Evolutionary conservation across 768 basidiomycete species (phyloP).

Genomic region (Mycena alexandri): DNA sequence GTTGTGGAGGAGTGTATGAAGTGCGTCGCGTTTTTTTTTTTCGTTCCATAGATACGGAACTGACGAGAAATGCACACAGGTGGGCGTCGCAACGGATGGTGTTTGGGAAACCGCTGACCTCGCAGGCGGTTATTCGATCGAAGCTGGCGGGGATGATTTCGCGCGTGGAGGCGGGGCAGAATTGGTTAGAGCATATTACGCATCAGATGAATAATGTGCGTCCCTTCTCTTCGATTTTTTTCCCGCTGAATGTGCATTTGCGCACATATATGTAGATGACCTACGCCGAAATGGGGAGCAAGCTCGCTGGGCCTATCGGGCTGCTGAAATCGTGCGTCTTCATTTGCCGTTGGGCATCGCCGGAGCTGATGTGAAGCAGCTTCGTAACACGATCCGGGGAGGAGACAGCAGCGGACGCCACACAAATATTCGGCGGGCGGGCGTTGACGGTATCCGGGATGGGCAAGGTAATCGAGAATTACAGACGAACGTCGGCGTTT

Average conservation of each 20-base stretch:
- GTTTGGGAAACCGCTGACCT: conserved; percentile 87
- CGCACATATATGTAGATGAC: conserved; percentile 70
- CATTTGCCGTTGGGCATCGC: too few relatives aligned
- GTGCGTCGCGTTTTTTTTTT: conserved; percentile 49
- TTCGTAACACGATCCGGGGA: conserved; percentile 76
- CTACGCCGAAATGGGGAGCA: conserved; percentile 86
- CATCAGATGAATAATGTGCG: conserved; percentile 92
- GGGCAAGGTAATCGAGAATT: conserved; percentile 88
- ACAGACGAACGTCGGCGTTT: conserved; percentile 85
- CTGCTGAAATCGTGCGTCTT: conserved; percentile 91
- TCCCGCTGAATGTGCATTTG: conserved; percentile 3
- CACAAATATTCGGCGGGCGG: conserved; percentile 91
- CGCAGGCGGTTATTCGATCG: conserved; percentile 88
- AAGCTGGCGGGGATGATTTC: conserved; percentile 94
- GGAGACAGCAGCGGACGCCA: conserved; percentile 84
- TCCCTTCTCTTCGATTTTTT: conserved; percentile 17
- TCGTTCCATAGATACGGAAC: not conserved
- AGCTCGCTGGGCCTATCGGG: conserved; percentile 90
- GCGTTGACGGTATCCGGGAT: conserved; percentile 89
- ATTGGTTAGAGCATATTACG: conserved; percentile 91
- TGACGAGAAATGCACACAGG: conserved; percentile 50
- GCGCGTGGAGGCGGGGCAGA: conserved; percentile 86
- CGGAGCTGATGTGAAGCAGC: conserved; percentile 54
- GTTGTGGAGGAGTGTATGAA: conserved; percentile 93
- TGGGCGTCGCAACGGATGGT: conserved; percentile 92